phyloP scores from a whole-genome alignment of 2,329 filamentous ascomycete species.

The Xylariaceae sp. region DNA sequence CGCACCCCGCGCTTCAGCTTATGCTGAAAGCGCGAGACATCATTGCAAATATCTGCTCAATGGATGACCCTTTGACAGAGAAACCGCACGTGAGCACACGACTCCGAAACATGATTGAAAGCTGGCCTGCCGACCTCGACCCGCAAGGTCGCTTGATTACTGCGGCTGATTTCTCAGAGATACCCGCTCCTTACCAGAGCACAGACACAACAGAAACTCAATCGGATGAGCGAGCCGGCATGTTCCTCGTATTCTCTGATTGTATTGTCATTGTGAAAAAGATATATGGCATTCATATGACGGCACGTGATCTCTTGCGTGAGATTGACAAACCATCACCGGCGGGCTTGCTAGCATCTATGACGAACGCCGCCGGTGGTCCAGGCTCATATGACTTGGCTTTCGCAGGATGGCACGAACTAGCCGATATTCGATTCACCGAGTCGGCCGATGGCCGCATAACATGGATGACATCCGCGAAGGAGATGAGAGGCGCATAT shows the following conservation, averaged over 20 bases:
- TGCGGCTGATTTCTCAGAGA: conserved; percentile 79
- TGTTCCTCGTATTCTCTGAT: conserved; percentile 86
- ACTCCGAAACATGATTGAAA: conserved; percentile 76
- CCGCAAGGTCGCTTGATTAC: conserved; percentile 80
- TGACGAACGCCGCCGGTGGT: conserved; percentile 68
- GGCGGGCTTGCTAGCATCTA: conserved; percentile 66
- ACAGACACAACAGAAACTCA: conserved; percentile 49
- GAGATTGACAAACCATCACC: conserved; percentile 84
- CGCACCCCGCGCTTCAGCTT: conserved; percentile 81
- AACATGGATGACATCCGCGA: conserved; percentile 71
- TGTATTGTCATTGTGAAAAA: conserved; percentile 80
- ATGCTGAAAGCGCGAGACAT: conserved; percentile 91
- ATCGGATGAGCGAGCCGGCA: conserved; percentile 62
- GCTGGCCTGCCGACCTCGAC: conserved; percentile 75
- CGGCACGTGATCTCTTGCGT: conserved; percentile 78
- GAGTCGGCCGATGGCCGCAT: conserved; percentile 70
- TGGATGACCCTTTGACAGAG: conserved; percentile 75
- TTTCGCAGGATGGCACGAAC: conserved; percentile 75
- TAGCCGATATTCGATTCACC: conserved; percentile 75
- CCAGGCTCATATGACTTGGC: conserved; percentile 72
- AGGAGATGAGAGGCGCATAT: conserved; percentile 64
- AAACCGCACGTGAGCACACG: conserved; percentile 77
- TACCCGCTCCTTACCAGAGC: conserved; percentile 72
- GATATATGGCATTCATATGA: conserved; percentile 64
- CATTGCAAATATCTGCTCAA: conserved; percentile 94